Base-by-base conservation (phyloP, 2,329 filamentous ascomycete genomes). In the Myotisia sp. region DNA sequence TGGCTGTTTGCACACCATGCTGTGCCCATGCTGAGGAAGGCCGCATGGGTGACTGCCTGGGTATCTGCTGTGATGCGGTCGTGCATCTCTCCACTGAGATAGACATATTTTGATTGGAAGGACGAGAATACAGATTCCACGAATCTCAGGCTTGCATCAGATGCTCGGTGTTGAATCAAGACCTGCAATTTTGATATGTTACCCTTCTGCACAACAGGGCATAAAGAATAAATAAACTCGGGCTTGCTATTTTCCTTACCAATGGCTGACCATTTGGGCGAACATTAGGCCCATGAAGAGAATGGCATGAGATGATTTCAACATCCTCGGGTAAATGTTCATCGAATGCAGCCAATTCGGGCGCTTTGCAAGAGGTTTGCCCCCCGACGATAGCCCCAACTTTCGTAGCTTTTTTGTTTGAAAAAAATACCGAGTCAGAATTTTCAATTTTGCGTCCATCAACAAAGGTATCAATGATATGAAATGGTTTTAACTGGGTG, bases 21-120 rank as follows among this genome's bases (percentile, higher is more conserved):
- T 43, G 87, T 92, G 43, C 92, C 90, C 90, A 98, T 98, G 52
- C 79, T 83, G 33, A 98, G 67, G 57, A 98, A 98, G 18, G 92
- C 90, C 2, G 86, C 90, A 60, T 98, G 90, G 0, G 90, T 98
- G 31, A 98, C 90, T 19, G 90, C 90, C 59, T 98, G 90, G 1
- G 90, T 98, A 60, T 98, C 90, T 40, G 90, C 90, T 1, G 90
- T 98, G 59, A 98, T 98, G 42, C 84, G 81, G 59, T 98, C 90
- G 56, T 98, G 90, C 57, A 86, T 76, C 40, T 75, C 71, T 10
- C 86, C 86, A 0, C 81, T 79, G 39, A 98, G 77, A 53, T 87
- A 76, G 40, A 98, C 90, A 48, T 82, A 74, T 56, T 84, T 87
- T 29, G 84, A 92, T 18, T 73, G 65, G 34, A 98, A 76, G 53